These are phyloP conservation scores for Tilletiaria anomala DNA, from an alignment of 1,284 basidiomycete species.

Conservation along the genomic window DNA sequence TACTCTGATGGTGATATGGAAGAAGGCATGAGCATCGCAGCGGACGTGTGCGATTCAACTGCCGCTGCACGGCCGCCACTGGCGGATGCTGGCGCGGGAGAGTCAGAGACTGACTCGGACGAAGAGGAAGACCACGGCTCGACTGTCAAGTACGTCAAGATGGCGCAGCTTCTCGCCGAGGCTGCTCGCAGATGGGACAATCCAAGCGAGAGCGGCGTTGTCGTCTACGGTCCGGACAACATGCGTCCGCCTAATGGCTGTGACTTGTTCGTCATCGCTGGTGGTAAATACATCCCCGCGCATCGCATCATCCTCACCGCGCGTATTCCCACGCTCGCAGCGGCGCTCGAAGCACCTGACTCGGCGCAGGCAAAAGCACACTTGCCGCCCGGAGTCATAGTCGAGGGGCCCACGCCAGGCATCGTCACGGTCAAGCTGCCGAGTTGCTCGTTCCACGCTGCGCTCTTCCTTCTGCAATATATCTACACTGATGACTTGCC, in stretches of 20 bases:
- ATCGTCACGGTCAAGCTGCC: slow-evolving; percentile 18
- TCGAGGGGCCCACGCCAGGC: no score
- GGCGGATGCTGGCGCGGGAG: no score
- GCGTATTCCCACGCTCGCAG: slow-evolving; percentile 48
- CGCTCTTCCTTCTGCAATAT: slow-evolving; percentile 67
- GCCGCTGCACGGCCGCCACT: no score
- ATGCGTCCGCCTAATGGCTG: slow-evolving; percentile 44
- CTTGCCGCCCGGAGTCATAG: no score
- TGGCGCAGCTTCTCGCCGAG: slow-evolving; percentile 40
- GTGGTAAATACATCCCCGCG: slow-evolving; percentile 47
- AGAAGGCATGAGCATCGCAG: slow-evolving; percentile 14
- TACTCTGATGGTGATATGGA: no score
- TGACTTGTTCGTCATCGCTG: slow-evolving; percentile 49
- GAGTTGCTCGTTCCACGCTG: slow-evolving; percentile 51
- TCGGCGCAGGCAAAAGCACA: no score
- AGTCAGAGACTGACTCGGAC: slow-evolving; percentile 38
- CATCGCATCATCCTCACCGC: slow-evolving; percentile 56
- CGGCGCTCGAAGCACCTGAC: no score
- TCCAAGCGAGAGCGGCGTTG: slow-evolving; percentile 19
- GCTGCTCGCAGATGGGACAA: slow-evolving; percentile 44
- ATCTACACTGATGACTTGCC: slow-evolving; percentile 73
- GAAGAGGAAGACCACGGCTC: slow-evolving; percentile 16
- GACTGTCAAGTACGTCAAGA: slow-evolving; percentile 5
- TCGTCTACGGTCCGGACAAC: slow-evolving; percentile 17
- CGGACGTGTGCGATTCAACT: no score